A percentile compares a stretch with the other conserved stretches of the same genome.
phyloP scores from a whole-genome alignment of 2,329 filamentous ascomycete species.

The Dothiorella sarmentorum region DNA sequence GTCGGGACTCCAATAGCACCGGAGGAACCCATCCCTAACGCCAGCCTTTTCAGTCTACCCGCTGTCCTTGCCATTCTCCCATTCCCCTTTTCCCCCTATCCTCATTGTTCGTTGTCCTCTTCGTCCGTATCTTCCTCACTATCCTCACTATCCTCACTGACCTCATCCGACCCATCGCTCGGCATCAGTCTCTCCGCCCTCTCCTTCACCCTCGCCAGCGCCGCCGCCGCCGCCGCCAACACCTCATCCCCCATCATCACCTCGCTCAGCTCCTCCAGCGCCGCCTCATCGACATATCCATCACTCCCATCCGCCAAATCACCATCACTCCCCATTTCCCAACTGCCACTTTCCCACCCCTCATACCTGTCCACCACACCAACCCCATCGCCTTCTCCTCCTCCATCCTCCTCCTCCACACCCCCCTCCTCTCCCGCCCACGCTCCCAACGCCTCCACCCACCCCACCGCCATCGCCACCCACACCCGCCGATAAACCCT shows the following conservation, averaged over 20 bases:
- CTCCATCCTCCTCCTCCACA: background rate
- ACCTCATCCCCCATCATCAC: background rate
- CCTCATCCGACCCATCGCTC: background rate
- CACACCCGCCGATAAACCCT: background rate
- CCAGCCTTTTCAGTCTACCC: too few species aligned
- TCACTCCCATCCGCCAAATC: too few species aligned
- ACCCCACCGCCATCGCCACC: slow-evolving; percentile 1
- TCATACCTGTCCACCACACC: background rate
- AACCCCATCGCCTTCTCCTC: background rate
- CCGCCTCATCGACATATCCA: too few species aligned
- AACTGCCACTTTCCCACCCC: background rate
- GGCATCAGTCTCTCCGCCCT: background rate
- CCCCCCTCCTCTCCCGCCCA: background rate
- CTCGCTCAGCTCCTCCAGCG: slow-evolving; percentile 8
- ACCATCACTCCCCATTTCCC: background rate
- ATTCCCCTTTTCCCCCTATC: background rate
- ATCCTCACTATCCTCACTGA: background rate
- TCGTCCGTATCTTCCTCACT: background rate
- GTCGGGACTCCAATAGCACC: background rate
- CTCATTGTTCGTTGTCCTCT: too few species aligned
- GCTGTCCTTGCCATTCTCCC: background rate
- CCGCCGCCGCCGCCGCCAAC: background rate
- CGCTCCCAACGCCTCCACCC: background rate
- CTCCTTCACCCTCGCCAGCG: background rate
- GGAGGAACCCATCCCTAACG: too few species aligned